Evolutionary conservation across 1,139 yeast genomes (phyloP).

Genomic region (Yamadazyma conglobata): DNA sequence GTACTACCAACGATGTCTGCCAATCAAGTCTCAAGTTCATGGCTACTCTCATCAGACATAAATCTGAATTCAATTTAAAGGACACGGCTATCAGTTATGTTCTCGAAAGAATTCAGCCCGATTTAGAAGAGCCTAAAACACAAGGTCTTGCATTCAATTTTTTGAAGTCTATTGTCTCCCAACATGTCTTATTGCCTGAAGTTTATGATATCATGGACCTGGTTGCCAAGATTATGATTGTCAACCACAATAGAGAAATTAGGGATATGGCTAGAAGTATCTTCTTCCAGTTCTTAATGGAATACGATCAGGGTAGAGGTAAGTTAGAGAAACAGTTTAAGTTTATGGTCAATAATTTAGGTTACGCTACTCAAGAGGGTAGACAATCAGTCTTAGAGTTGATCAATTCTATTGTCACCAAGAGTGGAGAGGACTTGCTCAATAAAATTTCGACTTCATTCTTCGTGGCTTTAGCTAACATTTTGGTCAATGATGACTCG

Average conservation of each 20-base stretch:
- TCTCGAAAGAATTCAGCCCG: slow-evolving; percentile 76
- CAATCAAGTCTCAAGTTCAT: slow-evolving; percentile 77
- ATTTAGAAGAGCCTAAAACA: slow-evolving; percentile 83
- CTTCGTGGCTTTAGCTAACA: slow-evolving; percentile 77
- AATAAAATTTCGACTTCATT: slow-evolving; percentile 67
- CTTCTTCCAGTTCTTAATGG: slow-evolving; percentile 84
- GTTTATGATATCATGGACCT: slow-evolving; percentile 85
- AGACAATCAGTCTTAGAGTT: slow-evolving; percentile 90
- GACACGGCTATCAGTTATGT: slow-evolving; percentile 74
- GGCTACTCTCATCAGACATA: slow-evolving; percentile 69
- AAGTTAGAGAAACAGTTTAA: slow-evolving; percentile 80
- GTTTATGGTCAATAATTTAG: slow-evolving; percentile 76
- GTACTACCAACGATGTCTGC: slow-evolving; percentile 77
- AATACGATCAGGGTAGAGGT: slow-evolving; percentile 90
- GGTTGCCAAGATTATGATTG: slow-evolving; percentile 82
- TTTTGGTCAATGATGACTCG: slow-evolving; percentile 73
- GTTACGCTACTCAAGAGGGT: slow-evolving; percentile 84
- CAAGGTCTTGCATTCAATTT: slow-evolving; percentile 89
- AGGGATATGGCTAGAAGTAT: slow-evolving; percentile 84
- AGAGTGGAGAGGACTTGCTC: slow-evolving; percentile 62
- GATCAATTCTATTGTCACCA: slow-evolving; percentile 64
- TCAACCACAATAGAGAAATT: slow-evolving; percentile 79
- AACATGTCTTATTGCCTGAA: slow-evolving; percentile 79
- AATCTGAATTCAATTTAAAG: slow-evolving; percentile 61
- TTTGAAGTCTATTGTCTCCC: slow-evolving; percentile 68